Percentiles rank a stretch among this genome's conserved stretches.
phyloP scores from a whole-genome alignment of 2,329 filamentous ascomycete species.

The Bipolaris zeicola region DNA sequence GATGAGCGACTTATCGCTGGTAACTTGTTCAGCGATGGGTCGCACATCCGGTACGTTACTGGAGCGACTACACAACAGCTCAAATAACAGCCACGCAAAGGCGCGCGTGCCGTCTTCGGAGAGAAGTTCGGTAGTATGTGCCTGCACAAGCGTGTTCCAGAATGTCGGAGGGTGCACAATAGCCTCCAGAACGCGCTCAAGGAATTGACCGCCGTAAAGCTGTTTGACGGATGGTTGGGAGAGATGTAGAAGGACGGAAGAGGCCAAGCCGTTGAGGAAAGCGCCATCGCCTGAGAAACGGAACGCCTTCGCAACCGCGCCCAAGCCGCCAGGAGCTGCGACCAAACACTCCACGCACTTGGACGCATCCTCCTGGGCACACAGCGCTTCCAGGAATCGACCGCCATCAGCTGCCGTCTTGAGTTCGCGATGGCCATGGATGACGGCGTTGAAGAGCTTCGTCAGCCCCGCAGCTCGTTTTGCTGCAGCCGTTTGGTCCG shows the following conservation, averaged over 20 bases:
- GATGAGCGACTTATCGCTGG: slow-evolving; percentile 27
- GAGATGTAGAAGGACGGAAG: slow-evolving; percentile 46
- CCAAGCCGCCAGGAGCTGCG: slow-evolving; percentile 29
- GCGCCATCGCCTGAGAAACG: slow-evolving; percentile 50
- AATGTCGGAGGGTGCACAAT: slow-evolving; percentile 61
- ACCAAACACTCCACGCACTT: slow-evolving; percentile 48
- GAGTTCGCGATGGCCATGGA: slow-evolving; percentile 49
- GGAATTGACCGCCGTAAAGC: slow-evolving; percentile 57
- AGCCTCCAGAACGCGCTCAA: slow-evolving; percentile 54
- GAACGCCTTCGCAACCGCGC: slow-evolving; percentile 50
- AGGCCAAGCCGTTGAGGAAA: slow-evolving; percentile 53
- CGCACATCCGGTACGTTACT: slow-evolving; percentile 35
- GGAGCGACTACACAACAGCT: slow-evolving; percentile 52
- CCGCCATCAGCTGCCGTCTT: slow-evolving; percentile 49
- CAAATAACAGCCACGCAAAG: slow-evolving; percentile 52
- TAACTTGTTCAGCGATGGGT: slow-evolving; percentile 30
- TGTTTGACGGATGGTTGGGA: slow-evolving; percentile 54
- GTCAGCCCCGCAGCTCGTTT: slow-evolving; percentile 41
- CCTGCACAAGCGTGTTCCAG: slow-evolving; percentile 57
- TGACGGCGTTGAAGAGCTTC: slow-evolving; percentile 49
- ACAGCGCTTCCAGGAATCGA: slow-evolving; percentile 58
- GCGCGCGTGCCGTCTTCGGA: slow-evolving; percentile 29
- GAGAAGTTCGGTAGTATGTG: slow-evolving; percentile 32
- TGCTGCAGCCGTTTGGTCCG: slow-evolving; percentile 24
- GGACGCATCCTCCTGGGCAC: slow-evolving; percentile 49